phyloP scores from a whole-genome alignment of 495 filamentous ascomycete genomes.

The Beverwykella pulmonaria region DNA sequence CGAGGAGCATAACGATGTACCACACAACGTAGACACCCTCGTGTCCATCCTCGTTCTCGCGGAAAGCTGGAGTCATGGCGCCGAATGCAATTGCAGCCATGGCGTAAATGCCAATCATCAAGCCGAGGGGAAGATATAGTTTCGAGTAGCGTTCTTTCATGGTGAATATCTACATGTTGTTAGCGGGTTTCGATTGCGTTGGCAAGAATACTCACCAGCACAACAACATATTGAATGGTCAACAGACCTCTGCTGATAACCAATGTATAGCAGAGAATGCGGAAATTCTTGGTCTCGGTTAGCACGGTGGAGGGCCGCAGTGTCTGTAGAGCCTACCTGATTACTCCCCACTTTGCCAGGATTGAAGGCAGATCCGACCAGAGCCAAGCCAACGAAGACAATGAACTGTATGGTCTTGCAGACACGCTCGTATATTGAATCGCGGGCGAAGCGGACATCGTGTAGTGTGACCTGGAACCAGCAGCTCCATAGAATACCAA shows the following conservation, averaged over 20 bases:
- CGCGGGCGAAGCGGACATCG: conserved; percentile 38
- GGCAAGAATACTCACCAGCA: conserved; percentile 14
- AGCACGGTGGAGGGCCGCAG: too few relatives aligned
- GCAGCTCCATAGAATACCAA: conserved; percentile 32
- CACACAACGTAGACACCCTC: conserved; percentile 32
- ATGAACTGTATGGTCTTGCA: conserved; percentile 39
- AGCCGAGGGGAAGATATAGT: conserved; percentile 27
- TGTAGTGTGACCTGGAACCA: conserved; percentile 38
- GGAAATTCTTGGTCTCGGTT: conserved; percentile 39
- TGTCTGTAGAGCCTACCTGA: too few relatives aligned
- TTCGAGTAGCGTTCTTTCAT: conserved; percentile 19
- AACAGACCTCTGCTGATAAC: conserved; percentile 33
- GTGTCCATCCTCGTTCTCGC: not conserved
- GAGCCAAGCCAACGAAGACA: conserved; percentile 34
- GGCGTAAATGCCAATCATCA: conserved; percentile 26
- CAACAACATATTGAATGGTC: conserved; percentile 29
- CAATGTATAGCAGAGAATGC: conserved; percentile 37
- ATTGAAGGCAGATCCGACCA: conserved; percentile 36
- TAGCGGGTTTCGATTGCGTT: not conserved
- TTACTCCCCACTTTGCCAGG: conserved; percentile 22
- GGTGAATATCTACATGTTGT: conserved; percentile 17
- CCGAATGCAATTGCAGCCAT: conserved; percentile 23
- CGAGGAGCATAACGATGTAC: conserved; percentile 36
- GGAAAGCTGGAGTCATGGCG: conserved; percentile 35
- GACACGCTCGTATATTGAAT: conserved; percentile 34